These are phyloP conservation scores for Groenewaldozyma tartarivorans DNA, from an alignment of 805 yeast genomes.

Conservation along the genomic window DNA sequence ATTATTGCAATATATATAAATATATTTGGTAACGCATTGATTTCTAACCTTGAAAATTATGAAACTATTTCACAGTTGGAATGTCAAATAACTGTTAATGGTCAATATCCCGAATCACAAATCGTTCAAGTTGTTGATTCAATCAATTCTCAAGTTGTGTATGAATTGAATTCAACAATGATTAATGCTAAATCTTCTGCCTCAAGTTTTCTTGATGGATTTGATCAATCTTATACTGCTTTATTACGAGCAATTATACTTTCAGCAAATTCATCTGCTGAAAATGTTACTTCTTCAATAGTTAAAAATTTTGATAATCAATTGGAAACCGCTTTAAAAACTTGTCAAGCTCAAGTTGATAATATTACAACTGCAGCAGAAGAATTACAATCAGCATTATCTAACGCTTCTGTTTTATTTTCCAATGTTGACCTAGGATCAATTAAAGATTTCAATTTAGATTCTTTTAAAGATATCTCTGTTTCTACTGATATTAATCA, in stretches of 20 bases:
- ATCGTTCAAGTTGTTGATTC: not conserved
- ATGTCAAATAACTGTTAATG: not conserved
- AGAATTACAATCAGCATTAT: slow-evolving; percentile 3
- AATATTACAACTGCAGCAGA: slow-evolving; percentile 9
- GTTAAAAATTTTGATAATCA: slow-evolving; percentile 2
- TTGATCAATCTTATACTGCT: not conserved
- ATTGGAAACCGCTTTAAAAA: slow-evolving; percentile 1
- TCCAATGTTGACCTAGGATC: slow-evolving; percentile 7
- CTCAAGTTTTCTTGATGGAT: too few relatives aligned
- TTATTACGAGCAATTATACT: not conserved
- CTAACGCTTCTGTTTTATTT: slow-evolving; percentile 1
- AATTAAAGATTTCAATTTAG: slow-evolving; percentile 3
- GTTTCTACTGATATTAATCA: slow-evolving; percentile 6
- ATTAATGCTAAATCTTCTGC: not conserved
- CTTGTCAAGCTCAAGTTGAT: slow-evolving; percentile 7
- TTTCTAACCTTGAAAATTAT: not conserved
- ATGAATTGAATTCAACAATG: not conserved
- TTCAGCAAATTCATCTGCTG: slow-evolving; percentile 5
- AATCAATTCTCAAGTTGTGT: not conserved
- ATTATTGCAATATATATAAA: slow-evolving; percentile 9
- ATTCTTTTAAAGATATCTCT: slow-evolving; percentile 5
- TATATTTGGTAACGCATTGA: slow-evolving; percentile 1
- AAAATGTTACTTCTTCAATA: slow-evolving; percentile 6
- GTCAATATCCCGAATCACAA: not conserved
- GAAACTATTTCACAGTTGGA: not conserved